Conservation (phyloP, 75 land plant genomes). For the Adiantum capillusveneris region DNA sequence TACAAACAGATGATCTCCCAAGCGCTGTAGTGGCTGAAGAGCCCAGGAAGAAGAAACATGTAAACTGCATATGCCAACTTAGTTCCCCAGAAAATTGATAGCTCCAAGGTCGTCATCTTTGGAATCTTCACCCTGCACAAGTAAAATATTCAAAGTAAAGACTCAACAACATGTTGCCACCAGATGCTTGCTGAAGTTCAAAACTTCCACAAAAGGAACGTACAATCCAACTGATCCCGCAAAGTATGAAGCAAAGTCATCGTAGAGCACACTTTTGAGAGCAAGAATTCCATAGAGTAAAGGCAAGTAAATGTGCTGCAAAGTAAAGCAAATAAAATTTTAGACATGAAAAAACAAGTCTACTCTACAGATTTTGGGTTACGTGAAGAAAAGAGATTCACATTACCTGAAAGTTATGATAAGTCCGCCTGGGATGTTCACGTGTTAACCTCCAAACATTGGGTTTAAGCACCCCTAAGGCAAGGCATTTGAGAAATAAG, state of each 20-base stretch:
- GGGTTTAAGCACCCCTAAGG: constrained; percentile 40
- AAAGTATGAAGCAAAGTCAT: constrained; percentile 38
- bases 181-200: too few species aligned
- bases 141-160: too few species aligned
- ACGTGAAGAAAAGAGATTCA: too few species aligned
- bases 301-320: constrained; percentile 43
- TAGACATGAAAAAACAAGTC: too few species aligned
- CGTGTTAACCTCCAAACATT: constrained; percentile 38
- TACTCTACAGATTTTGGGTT: too few species aligned
- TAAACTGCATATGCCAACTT: constrained; percentile 35
- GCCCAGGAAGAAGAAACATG: constrained; percentile 36
- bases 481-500: too few species aligned
- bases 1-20: constrained; percentile 15
- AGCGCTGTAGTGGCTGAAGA: constrained; percentile 25
- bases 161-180: too few species aligned
- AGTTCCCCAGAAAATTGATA: constrained; percentile 26
- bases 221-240: constrained; percentile 41
- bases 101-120: constrained; percentile 33
- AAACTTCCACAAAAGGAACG: background rate
- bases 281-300: constrained; percentile 41
- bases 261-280: constrained; percentile 34
- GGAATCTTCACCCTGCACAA: constrained; percentile 36
- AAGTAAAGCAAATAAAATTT: background rate
- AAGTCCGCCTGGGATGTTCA: constrained; percentile 32
- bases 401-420: constrained; percentile 38